Evolutionary conservation across 371 early-diverging fungal genomes (phyloP), one percentile per base, ranked within the genome.

Genomic region (Mucor saturninus): DNA sequence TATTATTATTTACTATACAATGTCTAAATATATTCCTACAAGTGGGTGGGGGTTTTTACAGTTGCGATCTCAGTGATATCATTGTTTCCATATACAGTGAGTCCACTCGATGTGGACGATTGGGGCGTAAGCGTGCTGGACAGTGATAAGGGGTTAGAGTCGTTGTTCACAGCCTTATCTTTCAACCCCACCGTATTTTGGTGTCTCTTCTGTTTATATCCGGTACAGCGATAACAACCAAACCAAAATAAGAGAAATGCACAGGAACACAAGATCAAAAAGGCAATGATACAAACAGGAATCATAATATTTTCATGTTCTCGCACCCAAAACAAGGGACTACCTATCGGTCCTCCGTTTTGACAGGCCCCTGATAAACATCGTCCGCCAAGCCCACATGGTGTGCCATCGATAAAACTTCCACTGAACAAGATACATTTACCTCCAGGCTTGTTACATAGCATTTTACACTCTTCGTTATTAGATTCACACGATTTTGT

Each of bases 341-440:
- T 49, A 6, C 37, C 54, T 15, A 39, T 11, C 14, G 48, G 28
- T 2, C 39, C 60, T 28, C 61, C 54, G 35, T 51, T 40, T 9
- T 52, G 13, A 26, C 88, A 89, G 3, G 28, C 26, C 5, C 86
- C 86, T 2, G 66, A 49, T 5, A 67, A 69, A 59, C 93, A 93
- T 21, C 65, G 59, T 8, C 92, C 93, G 38, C 79, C 83, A 61
- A 80, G 73, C 6, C 96, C 96, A 68, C 98, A 97, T 0, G 91
- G 81, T 0, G 96, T 92, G 29, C 96, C 98, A 65, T 97, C 96
- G 21, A 92, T 69, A 66, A 95, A 96, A 52, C 80, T 77, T 2
- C 94, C 94, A 4, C 85, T 89, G 63, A 95, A 83, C n/a, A 85
- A 67, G 9, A 87, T 70, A 71, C 96, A 95, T 9, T 65, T 73